phyloP scores from a whole-genome alignment of 2,329 filamentous ascomycete species.

The Ilyonectria mors-panacis region DNA sequence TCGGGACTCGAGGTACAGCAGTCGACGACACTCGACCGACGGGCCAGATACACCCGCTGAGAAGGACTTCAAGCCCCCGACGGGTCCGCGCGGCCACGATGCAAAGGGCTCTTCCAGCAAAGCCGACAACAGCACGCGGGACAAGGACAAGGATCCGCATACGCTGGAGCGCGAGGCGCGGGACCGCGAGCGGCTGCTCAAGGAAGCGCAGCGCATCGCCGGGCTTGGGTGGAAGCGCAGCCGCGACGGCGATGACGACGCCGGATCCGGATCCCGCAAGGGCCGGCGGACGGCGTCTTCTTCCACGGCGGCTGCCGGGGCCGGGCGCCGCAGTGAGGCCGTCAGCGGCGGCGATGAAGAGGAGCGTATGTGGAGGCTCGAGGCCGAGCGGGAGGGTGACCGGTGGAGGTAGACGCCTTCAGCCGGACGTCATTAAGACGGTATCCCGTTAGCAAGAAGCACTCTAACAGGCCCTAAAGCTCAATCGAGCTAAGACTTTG shows the following conservation, averaged over 20 bases:
- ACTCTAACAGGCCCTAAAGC: background rate
- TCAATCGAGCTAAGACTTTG: background rate
- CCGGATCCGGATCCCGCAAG: conserved; percentile 58
- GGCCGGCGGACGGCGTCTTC: conserved; percentile 55
- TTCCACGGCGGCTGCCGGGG: conserved; percentile 33
- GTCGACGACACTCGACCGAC: conserved; percentile 50
- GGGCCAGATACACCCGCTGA: conserved; percentile 50
- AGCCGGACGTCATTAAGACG: conserved; percentile 2
- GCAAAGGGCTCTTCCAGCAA: conserved; percentile 56
- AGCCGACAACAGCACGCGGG: conserved; percentile 33
- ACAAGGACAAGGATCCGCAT: conserved; percentile 69
- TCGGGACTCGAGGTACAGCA: conserved; percentile 51
- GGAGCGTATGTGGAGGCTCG: conserved; percentile 68
- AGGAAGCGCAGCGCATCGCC: conserved; percentile 77
- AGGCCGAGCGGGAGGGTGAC: conserved; percentile 71
- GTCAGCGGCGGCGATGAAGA: conserved; percentile 65
- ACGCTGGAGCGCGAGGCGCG: conserved; percentile 78
- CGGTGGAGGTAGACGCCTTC: conserved; percentile 60
- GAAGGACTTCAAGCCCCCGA: conserved; percentile 60
- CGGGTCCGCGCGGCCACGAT: conserved; percentile 58
- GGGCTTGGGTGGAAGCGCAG: conserved; percentile 67
- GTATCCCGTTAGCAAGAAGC: conserved; percentile 8
- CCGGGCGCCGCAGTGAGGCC: conserved; percentile 63
- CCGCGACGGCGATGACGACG: conserved; percentile 61
- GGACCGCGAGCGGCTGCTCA: conserved; percentile 76